Percentiles rank a stretch among this genome's conserved stretches.
These are phyloP conservation scores for Viola odorata DNA, from an alignment of 345 rosid genomes.

Conservation along the genomic window DNA sequence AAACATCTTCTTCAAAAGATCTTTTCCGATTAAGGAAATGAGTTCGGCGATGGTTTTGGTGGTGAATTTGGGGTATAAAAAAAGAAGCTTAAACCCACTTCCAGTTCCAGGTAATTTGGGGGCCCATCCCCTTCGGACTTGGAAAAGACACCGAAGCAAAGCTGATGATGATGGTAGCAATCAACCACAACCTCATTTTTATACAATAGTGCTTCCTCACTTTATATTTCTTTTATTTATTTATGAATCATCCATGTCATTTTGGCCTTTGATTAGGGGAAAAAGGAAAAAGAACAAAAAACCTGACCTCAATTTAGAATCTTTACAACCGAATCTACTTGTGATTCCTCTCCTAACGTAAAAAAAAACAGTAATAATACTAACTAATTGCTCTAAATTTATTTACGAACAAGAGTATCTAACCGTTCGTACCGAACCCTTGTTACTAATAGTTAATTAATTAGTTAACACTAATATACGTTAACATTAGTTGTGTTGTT, in stretches of 20 bases:
- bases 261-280: too few species aligned
- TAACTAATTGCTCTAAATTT: too few species aligned
- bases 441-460: too few species aligned
- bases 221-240: not conserved
- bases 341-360: slow-evolving; percentile 7
- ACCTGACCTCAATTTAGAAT: slow-evolving; percentile 9
- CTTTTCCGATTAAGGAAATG: slow-evolving; percentile 4
- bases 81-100: slow-evolving; percentile 1
- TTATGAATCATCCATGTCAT: slow-evolving; percentile 14
- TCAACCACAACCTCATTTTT: slow-evolving; percentile 5
- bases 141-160: slow-evolving; percentile 24
- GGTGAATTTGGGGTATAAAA: not conserved
- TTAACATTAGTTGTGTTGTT: not conserved
- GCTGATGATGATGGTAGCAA: slow-evolving; percentile 4
- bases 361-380: not conserved
- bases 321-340: slow-evolving; percentile 19
- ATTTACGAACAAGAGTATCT: not conserved
- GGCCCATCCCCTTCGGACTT: slow-evolving; percentile 24
- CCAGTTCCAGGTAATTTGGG: not conserved
- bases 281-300: not conserved
- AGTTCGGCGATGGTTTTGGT: not conserved
- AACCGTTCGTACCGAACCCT: too few species aligned
- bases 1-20: not conserved
- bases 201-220: not conserved
- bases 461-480: too few species aligned